A percentile compares a stretch with the other conserved stretches of the same genome.
These are phyloP conservation scores for Kodamaea kaohsiungensis DNA, from an alignment of 805 yeast species.

Conservation along the genomic window DNA sequence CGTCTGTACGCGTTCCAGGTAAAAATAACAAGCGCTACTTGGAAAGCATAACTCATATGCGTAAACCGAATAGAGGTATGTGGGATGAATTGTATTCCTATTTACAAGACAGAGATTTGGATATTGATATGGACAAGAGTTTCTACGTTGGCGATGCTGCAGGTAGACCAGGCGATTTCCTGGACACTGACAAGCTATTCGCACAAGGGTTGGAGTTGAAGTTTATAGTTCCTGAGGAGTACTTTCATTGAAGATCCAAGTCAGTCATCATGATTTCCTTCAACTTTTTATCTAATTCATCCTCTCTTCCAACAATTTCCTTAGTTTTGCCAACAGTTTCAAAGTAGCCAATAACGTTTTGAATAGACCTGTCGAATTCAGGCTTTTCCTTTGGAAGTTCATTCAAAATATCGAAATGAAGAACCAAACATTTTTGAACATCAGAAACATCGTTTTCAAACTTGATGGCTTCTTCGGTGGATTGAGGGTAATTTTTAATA, in stretches of 20 bases:
- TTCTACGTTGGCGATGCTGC: conserved; percentile 97
- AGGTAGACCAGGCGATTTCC: conserved; percentile 75
- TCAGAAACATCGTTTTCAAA: conserved; percentile 71
- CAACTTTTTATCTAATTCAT: conserved; percentile 22
- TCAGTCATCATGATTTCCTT: conserved; percentile 16
- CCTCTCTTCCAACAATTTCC: conserved; percentile 17
- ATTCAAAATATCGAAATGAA: conserved; percentile 29
- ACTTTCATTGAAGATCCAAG: conserved; percentile 32
- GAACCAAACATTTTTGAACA: conserved; percentile 41
- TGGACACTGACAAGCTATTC: conserved; percentile 70
- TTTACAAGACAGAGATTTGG: conserved; percentile 22
- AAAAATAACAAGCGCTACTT: conserved; percentile 6
- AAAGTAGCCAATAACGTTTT: conserved; percentile 63
- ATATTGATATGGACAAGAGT: conserved; percentile 45
- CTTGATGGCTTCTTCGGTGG: conserved; percentile 64
- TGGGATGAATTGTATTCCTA: conserved; percentile 55
- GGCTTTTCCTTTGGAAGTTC: conserved; percentile 19
- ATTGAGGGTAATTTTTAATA: conserved; percentile 59
- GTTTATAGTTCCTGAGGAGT: conserved; percentile 75
- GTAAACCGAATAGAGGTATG: conserved; percentile 86
- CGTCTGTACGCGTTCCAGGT: conserved; percentile 59
- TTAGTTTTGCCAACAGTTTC: conserved; percentile 58
- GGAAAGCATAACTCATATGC: conserved; percentile 24
- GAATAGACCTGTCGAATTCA: conserved; percentile 27
- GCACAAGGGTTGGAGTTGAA: conserved; percentile 56